phyloP scores from a whole-genome alignment of 176 grass and related monocot species.

The Raddia guianensis region DNA sequence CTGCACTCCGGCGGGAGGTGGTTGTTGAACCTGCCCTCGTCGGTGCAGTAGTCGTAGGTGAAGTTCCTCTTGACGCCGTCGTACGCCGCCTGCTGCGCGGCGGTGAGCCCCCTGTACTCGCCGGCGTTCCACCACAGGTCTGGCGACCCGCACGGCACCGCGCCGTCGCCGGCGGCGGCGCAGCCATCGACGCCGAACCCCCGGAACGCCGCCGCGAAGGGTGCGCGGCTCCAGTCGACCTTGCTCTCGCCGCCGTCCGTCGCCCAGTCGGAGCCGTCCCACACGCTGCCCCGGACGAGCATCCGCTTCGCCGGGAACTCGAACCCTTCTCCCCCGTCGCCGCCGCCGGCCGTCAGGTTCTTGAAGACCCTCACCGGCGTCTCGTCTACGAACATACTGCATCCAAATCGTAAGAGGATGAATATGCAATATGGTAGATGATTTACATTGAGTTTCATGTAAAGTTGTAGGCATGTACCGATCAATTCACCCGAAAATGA shows the following conservation, averaged over 20 bases:
- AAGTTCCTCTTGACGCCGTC: slow-evolving; percentile 48
- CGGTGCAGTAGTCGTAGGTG: slow-evolving; percentile 66
- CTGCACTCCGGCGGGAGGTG: slow-evolving; percentile 46
- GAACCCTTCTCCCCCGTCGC: slow-evolving; percentile 13
- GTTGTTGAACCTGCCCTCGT: slow-evolving; percentile 42
- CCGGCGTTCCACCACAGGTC: slow-evolving; percentile 61
- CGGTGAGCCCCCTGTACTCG: slow-evolving; percentile 45
- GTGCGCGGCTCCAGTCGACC: slow-evolving; percentile 58
- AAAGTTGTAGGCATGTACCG: too few relatives aligned
- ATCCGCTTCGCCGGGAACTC: slow-evolving; percentile 63
- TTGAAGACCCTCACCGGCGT: slow-evolving; percentile 56
- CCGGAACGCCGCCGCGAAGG: slow-evolving; percentile 54
- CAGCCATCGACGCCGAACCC: slow-evolving; percentile 61
- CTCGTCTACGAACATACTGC: slow-evolving; percentile 66
- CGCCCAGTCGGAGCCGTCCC: slow-evolving; percentile 77
- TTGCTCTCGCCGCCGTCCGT: slow-evolving; percentile 63
- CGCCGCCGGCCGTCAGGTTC: slow-evolving; percentile 45
- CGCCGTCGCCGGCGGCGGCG: not conserved
- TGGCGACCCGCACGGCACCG: slow-evolving; percentile 44
- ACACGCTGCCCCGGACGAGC: slow-evolving; percentile 58
- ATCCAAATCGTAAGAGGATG: slow-evolving; percentile 5
- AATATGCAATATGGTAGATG: too few relatives aligned
- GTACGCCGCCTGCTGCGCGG: slow-evolving; percentile 52
- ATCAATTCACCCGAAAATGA: too few relatives aligned
- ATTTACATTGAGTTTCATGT: too few relatives aligned